Evolutionary conservation across 768 basidiomycete species (phyloP), one percentile per base, ranked within the genome.

Genomic region (Trichaptum fuscoviolaceum): DNA sequence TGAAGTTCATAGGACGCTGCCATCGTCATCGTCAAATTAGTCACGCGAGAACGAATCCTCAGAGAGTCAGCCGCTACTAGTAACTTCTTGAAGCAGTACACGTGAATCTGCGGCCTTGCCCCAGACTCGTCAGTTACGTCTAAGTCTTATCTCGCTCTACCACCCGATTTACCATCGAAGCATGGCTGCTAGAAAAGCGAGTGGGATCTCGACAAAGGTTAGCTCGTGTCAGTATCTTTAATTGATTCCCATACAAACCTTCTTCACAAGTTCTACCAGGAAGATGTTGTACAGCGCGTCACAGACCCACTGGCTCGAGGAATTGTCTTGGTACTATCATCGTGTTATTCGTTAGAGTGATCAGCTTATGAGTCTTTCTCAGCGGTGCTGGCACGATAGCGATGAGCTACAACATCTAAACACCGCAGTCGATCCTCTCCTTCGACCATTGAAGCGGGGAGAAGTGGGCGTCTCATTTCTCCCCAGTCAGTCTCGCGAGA

Each of bases 371-470:
- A 34, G 57, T 62, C 17, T 63, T 67, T 36, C 62, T 58, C 73
- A 95, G 93, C 86, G 92, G 77, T 92, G 89, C 71, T 95, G 93
- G 94, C 89, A 92, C 68, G 92, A 95, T 74, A 87, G 88, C 10
- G 93, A 95, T 69, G 92, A 93, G 67, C 73, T 85, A 17, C 82
- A 82, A 35, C 76, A 77, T 0, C 77, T 81, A 2, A 74, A 78
- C 27, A 77, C 78, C 36, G 75, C 81, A 65, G 70, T 80, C 57
- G 91, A 94, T 75, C 90, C 91, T 15, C 80, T 94, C 64, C 86
- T 92, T 83, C 83, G 93, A 60, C 87, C 88, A 10, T 83, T 95
- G 24, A 72, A 82, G 64, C 87, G 84, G 64, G 93, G 93, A 57
- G 93, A 95, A 81, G 89, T 95, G 58, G 92, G 91, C 62, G 86